Evolutionary conservation across 2,329 filamentous ascomycete genomes (phyloP).

Genomic region (Aspergillus hortae): DNA sequence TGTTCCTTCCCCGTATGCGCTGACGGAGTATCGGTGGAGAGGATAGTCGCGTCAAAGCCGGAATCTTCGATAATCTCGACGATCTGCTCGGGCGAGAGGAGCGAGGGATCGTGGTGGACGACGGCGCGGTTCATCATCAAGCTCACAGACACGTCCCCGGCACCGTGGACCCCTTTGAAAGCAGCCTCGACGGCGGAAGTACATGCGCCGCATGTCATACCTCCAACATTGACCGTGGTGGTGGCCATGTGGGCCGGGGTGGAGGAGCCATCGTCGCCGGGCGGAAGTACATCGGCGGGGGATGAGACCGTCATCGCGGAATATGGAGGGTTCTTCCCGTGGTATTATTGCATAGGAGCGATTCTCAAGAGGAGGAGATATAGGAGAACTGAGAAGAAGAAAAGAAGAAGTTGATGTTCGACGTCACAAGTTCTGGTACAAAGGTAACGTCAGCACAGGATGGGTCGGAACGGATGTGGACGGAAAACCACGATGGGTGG

Average conservation of each 20-base stretch:
- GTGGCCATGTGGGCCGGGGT: conserved; percentile 69
- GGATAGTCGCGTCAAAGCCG: conserved; percentile 85
- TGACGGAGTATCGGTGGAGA: conserved; percentile 72
- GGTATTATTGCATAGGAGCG: conserved; percentile 16
- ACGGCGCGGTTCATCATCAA: conserved; percentile 96
- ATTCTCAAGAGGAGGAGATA: background rate
- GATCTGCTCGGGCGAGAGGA: conserved; percentile 70
- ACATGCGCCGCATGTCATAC: conserved; percentile 86
- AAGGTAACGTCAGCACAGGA: conserved; percentile 2
- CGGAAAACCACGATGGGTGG: conserved; percentile 3
- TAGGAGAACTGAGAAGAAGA: background rate
- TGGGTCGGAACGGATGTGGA: conserved; percentile 7
- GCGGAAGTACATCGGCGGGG: conserved; percentile 13
- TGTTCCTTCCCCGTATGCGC: conserved; percentile 41
- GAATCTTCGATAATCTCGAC: conserved; percentile 85
- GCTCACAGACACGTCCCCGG: conserved; percentile 84
- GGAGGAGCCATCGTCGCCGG: conserved; percentile 14
- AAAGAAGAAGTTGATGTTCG: background rate
- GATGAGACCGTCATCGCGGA: conserved; percentile 17
- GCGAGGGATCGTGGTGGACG: conserved; percentile 76
- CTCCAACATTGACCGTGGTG: conserved; percentile 84
- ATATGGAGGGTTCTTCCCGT: conserved; percentile 4
- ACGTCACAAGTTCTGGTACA: background rate
- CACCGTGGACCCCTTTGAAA: conserved; percentile 76
- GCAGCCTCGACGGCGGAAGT: conserved; percentile 92